Base-by-base conservation (phyloP, 768 basidiomycete species). In the Boletus bicolor region DNA sequence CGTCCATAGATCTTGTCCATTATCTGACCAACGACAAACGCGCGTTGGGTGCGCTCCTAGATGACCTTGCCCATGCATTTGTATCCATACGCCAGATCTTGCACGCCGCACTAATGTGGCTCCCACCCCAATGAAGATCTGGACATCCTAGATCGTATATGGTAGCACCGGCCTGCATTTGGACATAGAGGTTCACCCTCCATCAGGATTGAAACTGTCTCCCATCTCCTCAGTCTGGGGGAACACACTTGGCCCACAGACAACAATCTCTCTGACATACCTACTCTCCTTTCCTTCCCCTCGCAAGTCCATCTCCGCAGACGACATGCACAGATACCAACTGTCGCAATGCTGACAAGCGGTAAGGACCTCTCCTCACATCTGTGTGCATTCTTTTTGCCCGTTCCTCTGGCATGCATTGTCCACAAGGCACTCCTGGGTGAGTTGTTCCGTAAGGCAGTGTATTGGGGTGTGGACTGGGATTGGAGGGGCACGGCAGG, bases 81-180 rank as follows among this genome's bases (percentile, higher is more conserved):
- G 48, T 62, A 6, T 60, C 61, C 14, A 55, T 54, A 24, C 65
- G 54, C 30, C 49, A 48, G 8, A 53, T 65, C 14, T 51, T 74
- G 9, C 66, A 69, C 26, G 67, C 58, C n/a, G 62, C 75, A 3
- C 61, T 67, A 34, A 45, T 37, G 2, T 72, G 75, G 64, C 58
- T 73, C 21, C 52, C 52, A 62, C 6, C 62, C 66, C 5, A 30
- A 45, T 36, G 70, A 68, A 45, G 57, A 62, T 19, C 60, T 56
- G 2, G 56, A 60, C 19, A 48, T 72, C n/a, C 1, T 46, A 1
- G 43, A 57, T 19, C 69, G 64, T 24, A 62, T 72, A 10, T 15
- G 36, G 7, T 19, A 24, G 0, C 34, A 26, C 44, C 53, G 36
- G 8, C 44, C 24, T 14, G 26, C 47, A 1, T 39, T 38, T 0